A percentile compares a stretch with the other conserved stretches of the same genome.
These are phyloP conservation scores for Vitis hybrid DNA, from an alignment of 177 flowering plant species.

Conservation along the genomic window DNA sequence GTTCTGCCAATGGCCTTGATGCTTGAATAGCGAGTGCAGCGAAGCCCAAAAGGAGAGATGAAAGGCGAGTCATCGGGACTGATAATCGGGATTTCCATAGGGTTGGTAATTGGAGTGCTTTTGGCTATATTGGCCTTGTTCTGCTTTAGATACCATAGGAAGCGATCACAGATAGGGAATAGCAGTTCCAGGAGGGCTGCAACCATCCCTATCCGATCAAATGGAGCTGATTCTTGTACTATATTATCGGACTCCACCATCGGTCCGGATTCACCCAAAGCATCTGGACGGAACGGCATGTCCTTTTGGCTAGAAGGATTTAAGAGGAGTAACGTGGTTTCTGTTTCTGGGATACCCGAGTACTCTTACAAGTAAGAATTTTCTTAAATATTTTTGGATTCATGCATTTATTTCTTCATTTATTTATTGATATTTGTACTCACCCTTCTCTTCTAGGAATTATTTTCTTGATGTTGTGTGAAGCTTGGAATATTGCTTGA, in stretches of 20 bases:
- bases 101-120: slow-evolving; percentile 81
- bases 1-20: slow-evolving; percentile 32
- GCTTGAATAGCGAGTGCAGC: slow-evolving; percentile 19
- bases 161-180: slow-evolving; percentile 69
- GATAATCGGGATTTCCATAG: slow-evolving; percentile 86
- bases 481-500: too few species aligned
- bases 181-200: slow-evolving; percentile 87
- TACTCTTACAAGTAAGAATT: slow-evolving; percentile 75
- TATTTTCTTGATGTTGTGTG: background rate
- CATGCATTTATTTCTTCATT: background rate
- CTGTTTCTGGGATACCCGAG: slow-evolving; percentile 88
- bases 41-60: slow-evolving; percentile 42
- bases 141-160: slow-evolving; percentile 68
- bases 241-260: slow-evolving; percentile 82
- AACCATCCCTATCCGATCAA: slow-evolving; percentile 71
- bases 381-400: background rate
- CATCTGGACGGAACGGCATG: slow-evolving; percentile 39
- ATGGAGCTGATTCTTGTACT: slow-evolving; percentile 74
- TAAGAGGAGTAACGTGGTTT: slow-evolving; percentile 55
- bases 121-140: slow-evolving; percentile 70
- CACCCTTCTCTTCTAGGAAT: too few species aligned
- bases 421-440: background rate
- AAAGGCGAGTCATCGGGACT: slow-evolving; percentile 67
- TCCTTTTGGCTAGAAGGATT: slow-evolving; percentile 70
- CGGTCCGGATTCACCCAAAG: slow-evolving; percentile 83